phyloP scores from a whole-genome alignment of 805 yeast genomes.

The Yamadazyma ubonensis region DNA sequence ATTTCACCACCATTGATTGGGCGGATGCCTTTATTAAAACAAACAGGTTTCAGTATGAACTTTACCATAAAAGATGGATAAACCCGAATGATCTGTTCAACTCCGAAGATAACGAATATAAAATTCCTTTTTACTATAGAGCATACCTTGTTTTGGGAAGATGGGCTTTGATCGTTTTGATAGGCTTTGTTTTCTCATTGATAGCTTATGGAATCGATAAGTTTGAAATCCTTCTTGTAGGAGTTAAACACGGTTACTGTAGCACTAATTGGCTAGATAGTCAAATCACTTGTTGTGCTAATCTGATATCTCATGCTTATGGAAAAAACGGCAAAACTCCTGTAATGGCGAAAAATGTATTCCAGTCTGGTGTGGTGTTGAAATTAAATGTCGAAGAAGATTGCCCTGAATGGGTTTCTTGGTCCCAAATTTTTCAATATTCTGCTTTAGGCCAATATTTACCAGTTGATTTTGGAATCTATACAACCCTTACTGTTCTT shows the following conservation, averaged over 20 bases:
- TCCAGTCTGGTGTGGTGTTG: conserved; percentile 21
- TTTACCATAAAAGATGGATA: conserved; percentile 32
- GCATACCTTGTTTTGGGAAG: conserved; percentile 41
- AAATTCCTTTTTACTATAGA: conserved; percentile 23
- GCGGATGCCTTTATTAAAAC: conserved; percentile 47
- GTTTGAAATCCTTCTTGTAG: conserved; percentile 47
- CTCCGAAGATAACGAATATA: conserved; percentile 2
- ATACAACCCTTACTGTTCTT: conserved; percentile 34
- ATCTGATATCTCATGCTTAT: neutral
- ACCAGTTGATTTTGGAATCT: conserved; percentile 34
- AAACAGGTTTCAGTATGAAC: conserved; percentile 38
- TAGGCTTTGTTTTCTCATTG: conserved; percentile 47
- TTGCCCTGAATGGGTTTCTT: conserved; percentile 45
- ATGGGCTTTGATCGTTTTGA: conserved; percentile 49
- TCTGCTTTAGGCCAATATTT: conserved; percentile 10
- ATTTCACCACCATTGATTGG: conserved; percentile 64
- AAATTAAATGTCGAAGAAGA: conserved; percentile 8
- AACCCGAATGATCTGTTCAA: neutral
- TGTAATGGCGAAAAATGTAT: conserved; percentile 15
- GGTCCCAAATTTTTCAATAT: conserved; percentile 36
- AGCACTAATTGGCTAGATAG: conserved; percentile 42
- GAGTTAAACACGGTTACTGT: conserved; percentile 54
- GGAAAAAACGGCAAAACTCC: conserved; percentile 6
- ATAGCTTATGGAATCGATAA: conserved; percentile 50
- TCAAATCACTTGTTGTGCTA: conserved; percentile 43